These are phyloP conservation scores for Zea luxurians DNA, from an alignment of 176 grass and related monocot genomes.

Conservation along the genomic window DNA sequence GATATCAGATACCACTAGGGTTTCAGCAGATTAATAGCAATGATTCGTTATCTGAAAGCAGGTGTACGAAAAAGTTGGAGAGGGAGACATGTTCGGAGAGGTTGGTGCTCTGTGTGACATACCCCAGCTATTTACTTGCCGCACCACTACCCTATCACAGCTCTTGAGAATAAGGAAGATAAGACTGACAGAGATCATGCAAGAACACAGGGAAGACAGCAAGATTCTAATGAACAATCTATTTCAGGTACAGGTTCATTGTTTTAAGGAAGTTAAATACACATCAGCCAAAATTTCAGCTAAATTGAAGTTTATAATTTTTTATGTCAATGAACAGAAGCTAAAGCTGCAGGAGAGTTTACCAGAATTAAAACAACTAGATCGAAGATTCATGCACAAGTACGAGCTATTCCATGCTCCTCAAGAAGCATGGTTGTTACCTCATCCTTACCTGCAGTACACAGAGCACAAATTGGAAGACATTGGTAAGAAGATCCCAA, in stretches of 20 bases:
- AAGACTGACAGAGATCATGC: constrained; percentile 64
- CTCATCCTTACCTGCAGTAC: constrained; percentile 22
- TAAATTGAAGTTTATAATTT: constrained; percentile 10
- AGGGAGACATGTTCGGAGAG: constrained; percentile 75
- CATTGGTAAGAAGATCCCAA: constrained; percentile 25
- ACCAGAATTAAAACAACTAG: constrained; percentile 46
- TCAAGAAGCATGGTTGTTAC: constrained; percentile 30
- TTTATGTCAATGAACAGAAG: constrained; percentile 44
- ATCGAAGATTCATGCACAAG: constrained; percentile 31
- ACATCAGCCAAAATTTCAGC: neutral
- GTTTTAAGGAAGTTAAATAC: neutral
- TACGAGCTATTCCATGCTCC: constrained; percentile 42
- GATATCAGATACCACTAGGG: neutral
- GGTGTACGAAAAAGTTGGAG: constrained; percentile 49
- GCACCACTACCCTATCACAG: constrained; percentile 67
- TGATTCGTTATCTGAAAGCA: constrained; percentile 43
- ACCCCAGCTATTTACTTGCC: constrained; percentile 75
- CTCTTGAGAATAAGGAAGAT: constrained; percentile 72
- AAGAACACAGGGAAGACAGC: constrained; percentile 63
- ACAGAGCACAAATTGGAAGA: constrained; percentile 20
- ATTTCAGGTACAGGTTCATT: constrained; percentile 61
- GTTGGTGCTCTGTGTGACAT: constrained; percentile 53
- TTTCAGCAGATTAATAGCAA: constrained; percentile 25
- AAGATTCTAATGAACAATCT: constrained; percentile 73
- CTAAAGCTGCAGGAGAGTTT: constrained; percentile 42